phyloP scores from a whole-genome alignment of 2,329 filamentous ascomycete species.

The Hymenoscyphus salicellus region DNA sequence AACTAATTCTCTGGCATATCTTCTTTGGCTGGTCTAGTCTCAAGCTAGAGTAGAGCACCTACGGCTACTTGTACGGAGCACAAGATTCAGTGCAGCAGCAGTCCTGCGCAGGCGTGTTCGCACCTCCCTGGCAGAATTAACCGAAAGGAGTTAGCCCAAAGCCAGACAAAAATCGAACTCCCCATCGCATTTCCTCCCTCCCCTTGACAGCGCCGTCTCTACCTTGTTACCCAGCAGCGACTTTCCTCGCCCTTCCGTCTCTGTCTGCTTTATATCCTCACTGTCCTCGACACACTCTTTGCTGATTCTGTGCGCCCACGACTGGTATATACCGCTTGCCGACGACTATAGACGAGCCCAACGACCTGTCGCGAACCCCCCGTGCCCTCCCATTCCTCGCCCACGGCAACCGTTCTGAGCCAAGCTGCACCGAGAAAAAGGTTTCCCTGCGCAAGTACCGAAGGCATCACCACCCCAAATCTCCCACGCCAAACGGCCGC shows the following conservation, averaged over 20 bases:
- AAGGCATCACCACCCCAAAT: conserved; percentile 1
- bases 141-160: neutral
- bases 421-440: conserved; percentile 19
- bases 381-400: neutral
- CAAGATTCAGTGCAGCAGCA: neutral
- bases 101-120: neutral
- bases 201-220: conserved; percentile 1
- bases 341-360: conserved; percentile 5
- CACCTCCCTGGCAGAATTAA: neutral
- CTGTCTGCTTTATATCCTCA: conserved; percentile 1
- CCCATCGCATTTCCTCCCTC: conserved; percentile 1
- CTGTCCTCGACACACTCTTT: neutral
- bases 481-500: neutral
- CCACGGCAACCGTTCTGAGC: neutral
- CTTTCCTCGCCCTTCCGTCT: neutral
- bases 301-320: neutral
- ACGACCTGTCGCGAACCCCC: conserved; percentile 6
- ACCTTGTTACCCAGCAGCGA: neutral
- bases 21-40: neutral
- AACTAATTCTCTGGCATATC: too few relatives aligned
- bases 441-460: conserved; percentile 20
- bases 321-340: conserved; percentile 3
- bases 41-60: neutral
- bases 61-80: neutral
- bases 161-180: neutral